Conservation (phyloP, 306 rosid genomes). For the Trichosanthes truncata region DNA sequence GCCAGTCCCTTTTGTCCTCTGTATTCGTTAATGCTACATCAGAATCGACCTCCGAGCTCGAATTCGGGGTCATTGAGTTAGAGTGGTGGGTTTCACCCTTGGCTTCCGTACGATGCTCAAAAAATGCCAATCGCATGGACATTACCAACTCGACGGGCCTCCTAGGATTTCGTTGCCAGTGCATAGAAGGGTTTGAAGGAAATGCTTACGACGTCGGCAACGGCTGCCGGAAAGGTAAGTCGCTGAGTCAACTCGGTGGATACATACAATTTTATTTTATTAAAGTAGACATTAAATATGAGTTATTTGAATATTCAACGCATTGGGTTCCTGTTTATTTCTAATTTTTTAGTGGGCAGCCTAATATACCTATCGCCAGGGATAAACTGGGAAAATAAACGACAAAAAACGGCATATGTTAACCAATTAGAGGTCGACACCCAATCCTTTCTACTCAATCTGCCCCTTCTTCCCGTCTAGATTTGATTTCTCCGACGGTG, state of each 20-base stretch:
- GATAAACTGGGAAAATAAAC: conserved; percentile 4
- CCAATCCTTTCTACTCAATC: neutral
- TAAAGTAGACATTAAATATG: neutral
- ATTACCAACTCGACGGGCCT: neutral
- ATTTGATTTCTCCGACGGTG: neutral
- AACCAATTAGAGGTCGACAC: conserved; percentile 17
- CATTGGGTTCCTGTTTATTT: neutral
- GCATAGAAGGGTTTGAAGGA: conserved; percentile 41
- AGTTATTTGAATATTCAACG: conserved; percentile 1
- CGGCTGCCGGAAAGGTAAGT: conserved; percentile 77
- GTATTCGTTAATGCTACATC: conserved; percentile 22
- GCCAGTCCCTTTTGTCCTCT: conserved; percentile 45
- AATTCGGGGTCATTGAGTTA: conserved; percentile 48
- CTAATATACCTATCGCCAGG: conserved; percentile 17
- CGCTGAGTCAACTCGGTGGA: conserved; percentile 9
- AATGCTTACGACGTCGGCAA: conserved; percentile 41
- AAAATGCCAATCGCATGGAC: conserved; percentile 4
- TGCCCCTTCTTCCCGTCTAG: neutral
- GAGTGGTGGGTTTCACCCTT: conserved; percentile 61
- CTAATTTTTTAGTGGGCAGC: conserved; percentile 9
- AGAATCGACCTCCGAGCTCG: conserved; percentile 25
- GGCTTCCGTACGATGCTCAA: conserved; percentile 20
- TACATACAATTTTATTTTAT: neutral
- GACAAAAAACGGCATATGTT: conserved; percentile 8
- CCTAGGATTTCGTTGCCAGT: conserved; percentile 45